These are phyloP conservation scores for Penicillium sp. DNA, from an alignment of 2,329 filamentous ascomycete genomes.

Conservation along the genomic window DNA sequence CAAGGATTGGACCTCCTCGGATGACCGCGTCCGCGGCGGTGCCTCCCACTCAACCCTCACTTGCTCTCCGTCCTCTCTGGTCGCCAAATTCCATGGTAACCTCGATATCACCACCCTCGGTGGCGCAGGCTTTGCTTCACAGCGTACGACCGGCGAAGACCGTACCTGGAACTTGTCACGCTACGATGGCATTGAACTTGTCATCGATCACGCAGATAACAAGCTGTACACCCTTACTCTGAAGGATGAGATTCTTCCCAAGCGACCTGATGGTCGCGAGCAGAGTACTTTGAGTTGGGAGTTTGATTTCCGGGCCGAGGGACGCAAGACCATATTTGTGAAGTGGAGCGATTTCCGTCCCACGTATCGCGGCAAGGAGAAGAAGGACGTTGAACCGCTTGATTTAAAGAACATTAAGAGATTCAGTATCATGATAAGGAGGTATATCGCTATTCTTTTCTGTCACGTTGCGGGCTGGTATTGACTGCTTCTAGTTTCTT, in stretches of 20 bases:
- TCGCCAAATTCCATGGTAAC: constrained; percentile 61
- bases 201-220: constrained; percentile 52
- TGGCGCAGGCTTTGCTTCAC: constrained; percentile 78
- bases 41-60: constrained; percentile 58
- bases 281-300: constrained; percentile 72
- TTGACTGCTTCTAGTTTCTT: constrained; percentile 62
- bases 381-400: constrained; percentile 57
- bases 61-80: constrained; percentile 31
- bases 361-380: constrained; percentile 69
- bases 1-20: constrained; percentile 64
- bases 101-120: constrained; percentile 73
- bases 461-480: background rate
- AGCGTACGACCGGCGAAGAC: constrained; percentile 61
- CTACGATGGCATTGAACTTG: constrained; percentile 61
- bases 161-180: constrained; percentile 61
- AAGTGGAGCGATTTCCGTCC: constrained; percentile 65
- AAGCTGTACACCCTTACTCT: constrained; percentile 72
- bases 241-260: constrained; percentile 65
- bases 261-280: constrained; percentile 61
- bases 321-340: constrained; percentile 50
- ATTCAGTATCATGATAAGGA: constrained; percentile 76
- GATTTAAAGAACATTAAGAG: constrained; percentile 61
- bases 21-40: constrained; percentile 76
- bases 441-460: constrained; percentile 50
- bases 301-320: constrained; percentile 56